Base-by-base conservation (phyloP, 441 rosid genomes). In the Bruguiera hainesii region DNA sequence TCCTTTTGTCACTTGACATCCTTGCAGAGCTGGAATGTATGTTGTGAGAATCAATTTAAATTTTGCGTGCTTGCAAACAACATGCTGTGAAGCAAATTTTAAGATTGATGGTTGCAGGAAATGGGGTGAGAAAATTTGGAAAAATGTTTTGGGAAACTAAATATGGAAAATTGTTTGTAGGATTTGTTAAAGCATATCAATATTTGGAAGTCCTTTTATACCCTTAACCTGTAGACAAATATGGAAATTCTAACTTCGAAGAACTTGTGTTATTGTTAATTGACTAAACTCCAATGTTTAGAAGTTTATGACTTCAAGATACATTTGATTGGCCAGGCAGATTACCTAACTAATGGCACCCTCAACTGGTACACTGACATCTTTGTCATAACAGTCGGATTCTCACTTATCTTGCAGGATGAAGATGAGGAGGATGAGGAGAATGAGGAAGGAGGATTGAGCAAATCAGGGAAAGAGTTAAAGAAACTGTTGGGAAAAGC, bases 381-480 rank as follows among this genome's bases (percentile, higher is more conserved):
- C 1, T 35, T 42, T 50, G 16, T n/a, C 18, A 18, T 7, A 37
- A 25, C 13, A 10, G 39, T 60, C 5, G 56, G 49, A 53, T 37
- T 62, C 58, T 16, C 53, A 15, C 52, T 50, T 66, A 26, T 63
- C n/a, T 61, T 76, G 56, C 80, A 93, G 97, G 98, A 91, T 67
- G 98, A 93, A 0, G 97, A 93, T 0, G 98, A 93, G 18, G 97
- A 90, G 78, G 89, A 86, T 57, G 89, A 85, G 68, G 95, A 88
- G 73, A 97, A 90, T 67, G 96, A 87, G 75, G 96, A 83, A 61
- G 91, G 91, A 19, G 90, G 91, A 26, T 73, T 93, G 74, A 94
- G 99, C 79, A 85, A 85, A 72, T 91, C 99, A 69, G 99, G 99
- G 37, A 91, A 89, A 76, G 99, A 94, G 81, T 75, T 94, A 76